These are phyloP conservation scores for Plantago lanceolata DNA, from an alignment of 305 asterid species.

Conservation along the genomic window DNA sequence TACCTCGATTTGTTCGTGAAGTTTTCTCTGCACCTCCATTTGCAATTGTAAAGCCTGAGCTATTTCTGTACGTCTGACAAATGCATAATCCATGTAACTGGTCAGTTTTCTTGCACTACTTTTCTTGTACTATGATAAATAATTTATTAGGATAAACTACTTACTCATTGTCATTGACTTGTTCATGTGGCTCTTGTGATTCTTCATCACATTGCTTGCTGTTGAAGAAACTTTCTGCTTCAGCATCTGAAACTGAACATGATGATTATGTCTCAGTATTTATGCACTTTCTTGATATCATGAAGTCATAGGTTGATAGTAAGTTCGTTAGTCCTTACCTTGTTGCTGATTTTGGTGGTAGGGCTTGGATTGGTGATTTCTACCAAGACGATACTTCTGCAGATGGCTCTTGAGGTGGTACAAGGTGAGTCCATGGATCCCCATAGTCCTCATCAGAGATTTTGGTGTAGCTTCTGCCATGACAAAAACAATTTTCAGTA, in stretches of 20 bases:
- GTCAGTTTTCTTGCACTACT: not conserved
- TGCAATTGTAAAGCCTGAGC: constrained; percentile 67
- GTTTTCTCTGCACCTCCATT: constrained; percentile 90
- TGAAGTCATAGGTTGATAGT: not conserved
- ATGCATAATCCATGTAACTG: constrained; percentile 14
- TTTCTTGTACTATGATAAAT: not conserved
- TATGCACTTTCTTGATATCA: not conserved
- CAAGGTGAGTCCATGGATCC: constrained; percentile 77
- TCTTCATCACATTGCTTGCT: constrained; percentile 41
- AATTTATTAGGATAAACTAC: constrained; percentile 6
- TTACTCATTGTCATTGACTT: constrained; percentile 63
- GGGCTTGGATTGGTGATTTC: constrained; percentile 54
- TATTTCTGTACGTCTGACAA: constrained; percentile 46
- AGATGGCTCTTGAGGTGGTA: constrained; percentile 97
- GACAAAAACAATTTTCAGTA: constrained; percentile 8
- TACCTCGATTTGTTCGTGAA: constrained; percentile 89
- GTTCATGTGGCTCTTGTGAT: constrained; percentile 24
- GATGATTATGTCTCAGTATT: not conserved
- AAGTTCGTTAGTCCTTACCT: constrained; percentile 33
- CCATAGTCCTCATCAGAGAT: constrained; percentile 88
- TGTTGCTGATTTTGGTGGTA: constrained; percentile 39
- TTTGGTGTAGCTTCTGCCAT: constrained; percentile 94
- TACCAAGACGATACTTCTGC: constrained; percentile 85
- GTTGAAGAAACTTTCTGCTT: constrained; percentile 31
- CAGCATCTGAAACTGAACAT: constrained; percentile 25